phyloP scores from a whole-genome alignment of 2,329 filamentous ascomycete genomes.

The Tolypocladium guangdongense region DNA sequence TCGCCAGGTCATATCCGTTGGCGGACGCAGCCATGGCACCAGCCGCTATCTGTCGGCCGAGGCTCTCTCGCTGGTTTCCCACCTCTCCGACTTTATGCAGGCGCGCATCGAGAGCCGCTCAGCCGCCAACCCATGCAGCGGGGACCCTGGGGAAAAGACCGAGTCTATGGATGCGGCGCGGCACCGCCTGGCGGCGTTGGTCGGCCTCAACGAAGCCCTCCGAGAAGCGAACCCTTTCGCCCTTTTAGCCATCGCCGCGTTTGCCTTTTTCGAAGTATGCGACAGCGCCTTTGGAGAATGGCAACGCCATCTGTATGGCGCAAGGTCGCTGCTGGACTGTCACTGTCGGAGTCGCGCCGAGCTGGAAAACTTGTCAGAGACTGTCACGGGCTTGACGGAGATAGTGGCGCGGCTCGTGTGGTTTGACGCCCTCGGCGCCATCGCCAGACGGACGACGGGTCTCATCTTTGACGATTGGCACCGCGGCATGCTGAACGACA shows the following conservation, averaged over 20 bases:
- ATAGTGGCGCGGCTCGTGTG: constrained; percentile 28
- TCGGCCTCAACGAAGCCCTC: constrained; percentile 25
- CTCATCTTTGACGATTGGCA: constrained; percentile 31
- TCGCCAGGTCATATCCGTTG: constrained; percentile 12
- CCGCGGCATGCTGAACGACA: constrained; percentile 18
- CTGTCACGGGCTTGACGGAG: constrained; percentile 23
- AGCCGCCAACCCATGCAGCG: neutral
- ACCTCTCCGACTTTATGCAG: constrained; percentile 14
- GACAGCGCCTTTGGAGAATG: constrained; percentile 28
- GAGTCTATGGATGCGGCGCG: constrained; percentile 10
- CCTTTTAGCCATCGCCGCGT: constrained; percentile 30
- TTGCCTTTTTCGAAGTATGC: constrained; percentile 32
- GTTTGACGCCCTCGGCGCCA: constrained; percentile 25
- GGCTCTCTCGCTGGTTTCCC: constrained; percentile 12
- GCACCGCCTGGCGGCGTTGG: constrained; percentile 21
- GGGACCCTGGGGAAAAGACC: neutral
- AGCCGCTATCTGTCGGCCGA: constrained; percentile 8
- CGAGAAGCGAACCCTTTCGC: constrained; percentile 28
- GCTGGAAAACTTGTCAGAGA: constrained; percentile 19
- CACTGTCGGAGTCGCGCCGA: constrained; percentile 24
- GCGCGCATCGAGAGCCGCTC: constrained; percentile 10
- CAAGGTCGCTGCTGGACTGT: constrained; percentile 26
- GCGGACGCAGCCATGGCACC: constrained; percentile 1
- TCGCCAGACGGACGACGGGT: constrained; percentile 9
- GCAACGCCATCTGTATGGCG: constrained; percentile 27